Evolutionary conservation across 208 protist species (phyloP), one percentile per base, ranked within the genome.

Genomic region (Strigomonas culicis): DNA sequence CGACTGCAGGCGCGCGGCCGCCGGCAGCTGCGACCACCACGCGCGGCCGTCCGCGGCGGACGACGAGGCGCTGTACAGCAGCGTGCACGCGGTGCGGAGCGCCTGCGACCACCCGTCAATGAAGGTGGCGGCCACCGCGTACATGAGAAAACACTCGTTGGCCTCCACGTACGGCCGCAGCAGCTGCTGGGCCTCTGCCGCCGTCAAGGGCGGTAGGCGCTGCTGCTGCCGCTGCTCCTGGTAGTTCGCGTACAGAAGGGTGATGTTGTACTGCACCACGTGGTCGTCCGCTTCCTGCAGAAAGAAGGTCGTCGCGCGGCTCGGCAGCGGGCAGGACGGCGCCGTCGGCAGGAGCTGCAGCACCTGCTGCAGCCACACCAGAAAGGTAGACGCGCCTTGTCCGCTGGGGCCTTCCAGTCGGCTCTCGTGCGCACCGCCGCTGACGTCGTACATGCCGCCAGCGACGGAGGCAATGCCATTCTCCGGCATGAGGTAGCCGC

Each of bases 31-130:
- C 43, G 43, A 49, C 19, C n/a, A 3, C 8, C 43, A 21, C 8
- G n/a, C 74, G 17, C 88, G 55, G 15, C 71, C 63, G 4, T 63
- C 72, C 21, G 92, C 46, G 30, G 88, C 65, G 61, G 61, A 90
- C 75, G 19, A 68, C 64, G 19, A 74, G 64, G 60, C 89, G 63
- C 13, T 28, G 46, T 51, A 28, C 43, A 89, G 63, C 22, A 87
- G 61, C 6, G 70, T 75, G 63, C 75, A 81, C 2, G 79, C 56
- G 19, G 85, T 70, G 53, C 74, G 77, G 19, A 86, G 61, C 11
- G 92, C 62, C 47, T 80, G 76, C 36, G 82, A 89, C 85, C 82
- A 90, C 1, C 81, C 80, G 25, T 94, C 80, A n/a, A 92, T 76
- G 64, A 94, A 92, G 59, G 83, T 79, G 17, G 87, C 79, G 0